These are phyloP conservation scores for Carallia pectinifolia DNA, from an alignment of 345 rosid species.

Conservation along the genomic window DNA sequence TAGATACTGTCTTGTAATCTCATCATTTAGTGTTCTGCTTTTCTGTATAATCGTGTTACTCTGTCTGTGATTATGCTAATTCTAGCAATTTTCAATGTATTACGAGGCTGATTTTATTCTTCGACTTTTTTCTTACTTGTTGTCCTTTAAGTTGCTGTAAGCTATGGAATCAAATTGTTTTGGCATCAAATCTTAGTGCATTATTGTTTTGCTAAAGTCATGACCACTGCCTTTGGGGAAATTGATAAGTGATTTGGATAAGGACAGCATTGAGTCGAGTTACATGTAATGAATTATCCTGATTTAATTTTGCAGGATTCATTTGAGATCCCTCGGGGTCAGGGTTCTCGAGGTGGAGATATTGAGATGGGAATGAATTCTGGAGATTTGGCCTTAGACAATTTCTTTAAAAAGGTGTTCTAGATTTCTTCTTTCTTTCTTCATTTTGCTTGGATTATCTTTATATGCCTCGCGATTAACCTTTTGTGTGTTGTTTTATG, in stretches of 20 bases:
- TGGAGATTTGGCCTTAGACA: constrained; percentile 68
- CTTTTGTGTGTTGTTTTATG: not conserved
- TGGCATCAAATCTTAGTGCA: not conserved
- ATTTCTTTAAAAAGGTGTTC: constrained; percentile 81
- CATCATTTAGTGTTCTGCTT: not conserved
- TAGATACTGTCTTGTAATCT: not conserved
- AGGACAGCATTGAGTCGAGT: not conserved
- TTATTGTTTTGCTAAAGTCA: not conserved
- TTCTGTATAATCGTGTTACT: not conserved
- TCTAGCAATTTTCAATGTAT: too few relatives aligned
- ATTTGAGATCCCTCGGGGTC: constrained; percentile 68
- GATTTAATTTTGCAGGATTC: constrained; percentile 58
- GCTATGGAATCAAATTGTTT: not conserved
- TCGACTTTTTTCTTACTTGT: too few relatives aligned
- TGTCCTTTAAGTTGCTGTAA: not conserved
- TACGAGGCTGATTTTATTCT: not conserved
- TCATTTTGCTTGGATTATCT: not conserved
- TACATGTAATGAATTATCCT: constrained; percentile 4
- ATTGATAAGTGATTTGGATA: not conserved
- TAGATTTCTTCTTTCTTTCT: constrained; percentile 7
- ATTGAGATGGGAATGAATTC: constrained; percentile 72
- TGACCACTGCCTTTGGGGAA: not conserved
- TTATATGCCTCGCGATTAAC: constrained; percentile 2
- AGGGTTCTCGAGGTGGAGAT: constrained; percentile 64
- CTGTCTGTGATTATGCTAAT: too few relatives aligned